phyloP scores from a whole-genome alignment of 257 asterid genomes.

The Marsdenia floribunda region DNA sequence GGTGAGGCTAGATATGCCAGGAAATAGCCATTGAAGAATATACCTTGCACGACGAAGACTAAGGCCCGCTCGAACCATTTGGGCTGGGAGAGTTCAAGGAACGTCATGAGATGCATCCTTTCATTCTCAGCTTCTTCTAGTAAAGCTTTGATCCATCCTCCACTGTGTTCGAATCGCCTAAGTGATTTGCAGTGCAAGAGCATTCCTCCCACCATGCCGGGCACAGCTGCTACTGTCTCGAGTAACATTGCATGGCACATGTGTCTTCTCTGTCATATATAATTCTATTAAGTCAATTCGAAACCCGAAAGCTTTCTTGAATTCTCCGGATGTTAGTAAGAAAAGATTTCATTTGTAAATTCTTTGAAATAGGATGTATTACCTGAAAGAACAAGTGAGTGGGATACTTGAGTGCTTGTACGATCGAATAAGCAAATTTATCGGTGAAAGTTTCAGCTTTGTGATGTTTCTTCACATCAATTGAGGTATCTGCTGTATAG shows the following conservation, averaged over 20 bases:
- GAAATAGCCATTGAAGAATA: slow-evolving; percentile 55
- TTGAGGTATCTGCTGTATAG: slow-evolving; percentile 57
- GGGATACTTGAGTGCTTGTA: slow-evolving; percentile 51
- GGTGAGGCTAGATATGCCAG: slow-evolving; percentile 49
- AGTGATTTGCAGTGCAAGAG: slow-evolving; percentile 56
- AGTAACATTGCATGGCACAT: slow-evolving; percentile 70
- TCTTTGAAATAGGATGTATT: not conserved
- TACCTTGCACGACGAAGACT: slow-evolving; percentile 55
- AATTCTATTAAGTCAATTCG: not conserved
- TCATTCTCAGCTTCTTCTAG: slow-evolving; percentile 70
- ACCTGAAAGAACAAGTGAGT: slow-evolving; percentile 60
- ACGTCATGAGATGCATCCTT: slow-evolving; percentile 72
- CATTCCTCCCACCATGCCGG: slow-evolving; percentile 80
- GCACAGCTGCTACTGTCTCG: slow-evolving; percentile 77
- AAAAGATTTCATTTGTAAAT: not conserved
- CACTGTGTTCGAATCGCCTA: slow-evolving; percentile 63
- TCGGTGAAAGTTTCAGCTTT: slow-evolving; percentile 38
- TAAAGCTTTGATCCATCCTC: slow-evolving; percentile 73
- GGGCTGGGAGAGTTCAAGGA: slow-evolving; percentile 52
- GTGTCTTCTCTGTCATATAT: slow-evolving; percentile 44
- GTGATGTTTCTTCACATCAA: slow-evolving; percentile 66
- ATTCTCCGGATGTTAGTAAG: not conserved
- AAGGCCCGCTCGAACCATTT: slow-evolving; percentile 52
- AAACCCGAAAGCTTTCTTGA: not conserved
- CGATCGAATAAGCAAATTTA: slow-evolving; percentile 54